These are phyloP conservation scores for Penicillium sp. DNA, from an alignment of 2,329 filamentous ascomycete species.

Conservation along the genomic window DNA sequence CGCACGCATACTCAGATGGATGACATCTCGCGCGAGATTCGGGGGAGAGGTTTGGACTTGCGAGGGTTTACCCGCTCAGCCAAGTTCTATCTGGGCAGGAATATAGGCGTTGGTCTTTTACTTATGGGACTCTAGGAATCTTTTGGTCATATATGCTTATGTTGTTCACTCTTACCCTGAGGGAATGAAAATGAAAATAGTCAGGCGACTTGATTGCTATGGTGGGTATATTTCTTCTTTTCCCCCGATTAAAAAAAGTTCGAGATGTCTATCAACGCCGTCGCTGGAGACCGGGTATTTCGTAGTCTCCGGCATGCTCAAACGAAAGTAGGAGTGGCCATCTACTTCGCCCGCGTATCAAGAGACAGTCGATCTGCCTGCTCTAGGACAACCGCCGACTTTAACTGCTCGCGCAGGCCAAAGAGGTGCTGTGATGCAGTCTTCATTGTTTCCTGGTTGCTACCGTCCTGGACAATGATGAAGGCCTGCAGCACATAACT, in stretches of 20 bases:
- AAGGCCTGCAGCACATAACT: slow-evolving; percentile 58
- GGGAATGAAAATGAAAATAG: neutral
- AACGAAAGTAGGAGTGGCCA: neutral
- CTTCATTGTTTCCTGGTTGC: slow-evolving; percentile 54
- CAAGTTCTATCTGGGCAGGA: neutral
- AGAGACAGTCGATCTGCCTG: slow-evolving; percentile 58
- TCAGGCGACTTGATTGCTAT: neutral
- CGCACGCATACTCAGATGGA: neutral
- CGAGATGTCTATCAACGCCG: neutral
- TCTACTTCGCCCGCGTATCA: slow-evolving; percentile 59
- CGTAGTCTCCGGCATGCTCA: neutral
- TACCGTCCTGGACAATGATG: slow-evolving; percentile 56
- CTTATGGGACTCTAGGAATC: neutral
- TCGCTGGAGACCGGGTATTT: neutral
- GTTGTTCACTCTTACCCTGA: no score
- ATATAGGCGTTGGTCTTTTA: neutral
- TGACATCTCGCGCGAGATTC: neutral
- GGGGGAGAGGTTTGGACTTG: no score
- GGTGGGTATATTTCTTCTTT: slow-evolving; percentile 5
- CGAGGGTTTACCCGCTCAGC: neutral
- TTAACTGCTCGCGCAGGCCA: slow-evolving; percentile 55
- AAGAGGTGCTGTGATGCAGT: slow-evolving; percentile 55
- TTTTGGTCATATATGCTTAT: neutral
- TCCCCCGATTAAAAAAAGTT: neutral
- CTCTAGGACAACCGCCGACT: slow-evolving; percentile 54